Percentiles rank a stretch among this genome's conserved stretches.
Conservation (phyloP, 2,329 filamentous ascomycete genomes). For the Claviceps spartinae region DNA sequence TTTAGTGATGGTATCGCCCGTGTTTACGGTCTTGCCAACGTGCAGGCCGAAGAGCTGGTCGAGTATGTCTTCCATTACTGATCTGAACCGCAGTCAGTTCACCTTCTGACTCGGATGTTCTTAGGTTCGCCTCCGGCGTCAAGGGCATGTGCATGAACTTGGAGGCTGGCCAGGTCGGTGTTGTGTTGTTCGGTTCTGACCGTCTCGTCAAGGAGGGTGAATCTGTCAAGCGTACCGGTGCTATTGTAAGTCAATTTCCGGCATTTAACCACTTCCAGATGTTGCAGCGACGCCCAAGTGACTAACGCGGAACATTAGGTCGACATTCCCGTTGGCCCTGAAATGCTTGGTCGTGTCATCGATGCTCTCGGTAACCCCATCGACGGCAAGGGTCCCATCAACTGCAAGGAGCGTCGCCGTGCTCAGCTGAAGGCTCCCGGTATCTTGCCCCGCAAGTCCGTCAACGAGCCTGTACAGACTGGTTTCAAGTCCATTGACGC, state of each 20-base stretch:
- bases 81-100: constrained; percentile 1
- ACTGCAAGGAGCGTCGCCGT: constrained; percentile 83
- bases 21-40: constrained; percentile 99
- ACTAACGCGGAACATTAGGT: constrained; percentile 45
- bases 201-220: constrained; percentile 99
- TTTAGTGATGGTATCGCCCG: constrained; percentile 98
- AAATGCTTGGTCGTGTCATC: constrained; percentile 93
- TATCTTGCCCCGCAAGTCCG: constrained; percentile 92
- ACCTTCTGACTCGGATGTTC: constrained; percentile 10
- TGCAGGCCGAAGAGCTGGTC: constrained; percentile 99
- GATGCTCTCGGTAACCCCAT: constrained; percentile 99
- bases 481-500: constrained; percentile 98
- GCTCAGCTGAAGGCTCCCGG: constrained; percentile 97
- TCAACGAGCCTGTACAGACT: constrained; percentile 98
- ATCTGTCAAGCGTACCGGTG: constrained; percentile 97
- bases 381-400: constrained; percentile 96
- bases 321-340: constrained; percentile 85
- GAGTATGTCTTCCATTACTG: constrained; percentile 55
- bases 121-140: constrained; percentile 95
- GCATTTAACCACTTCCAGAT: neutral
- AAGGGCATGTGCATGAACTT: constrained; percentile 99
- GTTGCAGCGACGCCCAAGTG: constrained; percentile 7
- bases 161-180: constrained; percentile 99
- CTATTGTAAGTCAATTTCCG: constrained; percentile 63
- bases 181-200: constrained; percentile 99